Conservation (phyloP, 768 basidiomycete genomes). For the Mycena epipterygia region DNA sequence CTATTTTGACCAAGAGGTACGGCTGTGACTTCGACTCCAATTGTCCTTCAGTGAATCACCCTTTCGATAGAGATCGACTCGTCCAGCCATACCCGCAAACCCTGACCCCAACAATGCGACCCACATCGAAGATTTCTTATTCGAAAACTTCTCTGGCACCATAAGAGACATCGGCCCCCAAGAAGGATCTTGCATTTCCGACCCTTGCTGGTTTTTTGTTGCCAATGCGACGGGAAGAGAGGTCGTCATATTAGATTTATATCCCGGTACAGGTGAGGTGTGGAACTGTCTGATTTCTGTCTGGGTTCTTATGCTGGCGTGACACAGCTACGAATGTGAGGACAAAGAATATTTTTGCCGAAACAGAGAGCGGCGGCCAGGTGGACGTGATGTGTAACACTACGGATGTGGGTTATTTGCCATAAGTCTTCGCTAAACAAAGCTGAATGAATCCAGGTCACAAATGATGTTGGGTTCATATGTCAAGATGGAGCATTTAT, state of each 20-base stretch:
- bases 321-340: constrained; percentile 21
- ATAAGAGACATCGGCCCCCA: constrained; percentile 23
- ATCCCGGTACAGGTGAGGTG: constrained; percentile 23
- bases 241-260: constrained; percentile 27
- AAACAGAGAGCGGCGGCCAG: constrained; percentile 24
- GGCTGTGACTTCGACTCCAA: constrained; percentile 8
- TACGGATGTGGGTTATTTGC: constrained; percentile 17
- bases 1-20: constrained; percentile 28
- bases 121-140: constrained; percentile 23
- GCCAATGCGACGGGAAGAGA: constrained; percentile 29
- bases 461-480: constrained; percentile 28
- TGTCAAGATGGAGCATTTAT: constrained; percentile 27
- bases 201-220: constrained; percentile 28
- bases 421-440: constrained; percentile 12
- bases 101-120: constrained; percentile 25
- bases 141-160: constrained; percentile 27
- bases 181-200: constrained; percentile 28
- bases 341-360: constrained; percentile 27
- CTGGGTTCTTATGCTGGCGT: constrained; percentile 19
- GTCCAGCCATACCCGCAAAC: constrained; percentile 23
- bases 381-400: constrained; percentile 28
- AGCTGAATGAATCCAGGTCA: constrained; percentile 26
- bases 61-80: constrained; percentile 10
- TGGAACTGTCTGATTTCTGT: constrained; percentile 15
- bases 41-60: neutral